A percentile compares a stretch with the other conserved stretches of the same genome.
These are phyloP conservation scores for Zoysia japonica DNA, from an alignment of 176 grass and related monocot genomes.

Conservation along the genomic window DNA sequence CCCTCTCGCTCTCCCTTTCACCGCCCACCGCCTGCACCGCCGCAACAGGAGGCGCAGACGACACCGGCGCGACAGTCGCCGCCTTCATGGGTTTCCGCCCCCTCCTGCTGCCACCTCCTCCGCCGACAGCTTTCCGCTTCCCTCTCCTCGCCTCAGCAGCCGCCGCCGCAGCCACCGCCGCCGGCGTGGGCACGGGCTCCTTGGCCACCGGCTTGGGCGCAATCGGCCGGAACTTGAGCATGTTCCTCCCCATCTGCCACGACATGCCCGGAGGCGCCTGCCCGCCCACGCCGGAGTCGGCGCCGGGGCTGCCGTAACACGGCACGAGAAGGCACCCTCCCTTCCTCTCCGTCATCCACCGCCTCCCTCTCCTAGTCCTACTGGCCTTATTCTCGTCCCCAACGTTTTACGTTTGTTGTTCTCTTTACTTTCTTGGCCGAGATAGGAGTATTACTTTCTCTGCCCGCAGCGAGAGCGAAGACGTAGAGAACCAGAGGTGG, in stretches of 20 bases:
- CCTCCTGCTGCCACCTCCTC: conserved; percentile 3
- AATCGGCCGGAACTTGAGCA: conserved; percentile 87
- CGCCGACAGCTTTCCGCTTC: conserved; percentile 30
- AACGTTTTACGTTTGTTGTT: no score
- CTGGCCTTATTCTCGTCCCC: no score
- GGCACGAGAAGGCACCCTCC: conserved; percentile 59
- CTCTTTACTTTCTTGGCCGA: no score
- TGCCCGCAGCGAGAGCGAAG: not conserved
- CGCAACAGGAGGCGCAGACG: no score
- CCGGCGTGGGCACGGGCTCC: not conserved
- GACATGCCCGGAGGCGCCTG: conserved; percentile 26
- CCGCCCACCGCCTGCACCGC: not conserved
- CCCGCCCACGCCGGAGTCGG: not conserved
- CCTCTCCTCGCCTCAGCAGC: not conserved
- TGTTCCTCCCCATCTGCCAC: conserved; percentile 63
- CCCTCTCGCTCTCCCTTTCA: conserved; percentile 5
- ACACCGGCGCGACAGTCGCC: not conserved
- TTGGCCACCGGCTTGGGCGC: conserved; percentile 70
- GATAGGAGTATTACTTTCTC: no score
- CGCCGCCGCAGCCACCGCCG: not conserved
- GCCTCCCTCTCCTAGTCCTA: not conserved
- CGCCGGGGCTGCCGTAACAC: conserved; percentile 28
- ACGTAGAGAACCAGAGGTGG: not conserved
- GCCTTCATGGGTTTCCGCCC: conserved; percentile 47
- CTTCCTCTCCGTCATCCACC: conserved; percentile 57